A percentile compares a stretch with the other conserved stretches of the same genome.
These are phyloP conservation scores for Sugiyamaella smithiae DNA, from an alignment of 805 yeast species.

Conservation along the genomic window DNA sequence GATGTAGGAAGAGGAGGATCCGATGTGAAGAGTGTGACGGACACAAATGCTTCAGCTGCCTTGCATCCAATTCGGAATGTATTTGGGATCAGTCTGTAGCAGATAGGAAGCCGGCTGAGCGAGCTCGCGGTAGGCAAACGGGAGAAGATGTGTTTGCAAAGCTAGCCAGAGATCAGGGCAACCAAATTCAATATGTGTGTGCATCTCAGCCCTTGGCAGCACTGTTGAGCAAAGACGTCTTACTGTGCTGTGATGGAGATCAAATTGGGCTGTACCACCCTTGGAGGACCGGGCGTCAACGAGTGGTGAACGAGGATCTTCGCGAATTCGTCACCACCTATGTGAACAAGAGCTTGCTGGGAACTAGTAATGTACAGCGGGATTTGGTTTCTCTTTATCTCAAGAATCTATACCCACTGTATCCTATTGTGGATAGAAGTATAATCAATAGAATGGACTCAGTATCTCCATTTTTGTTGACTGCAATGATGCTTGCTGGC, in stretches of 20 bases:
- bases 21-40: background rate
- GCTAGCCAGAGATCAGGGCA: background rate
- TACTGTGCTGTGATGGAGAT: constrained; percentile 9
- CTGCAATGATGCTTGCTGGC: constrained; percentile 6
- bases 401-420: background rate
- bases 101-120: background rate
- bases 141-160: constrained; percentile 1
- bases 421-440: background rate
- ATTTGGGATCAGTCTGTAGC: background rate
- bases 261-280: constrained; percentile 3
- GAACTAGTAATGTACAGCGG: background rate
- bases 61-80: background rate
- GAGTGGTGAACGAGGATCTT: background rate
- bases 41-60: background rate
- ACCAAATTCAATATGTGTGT: constrained; percentile 4
- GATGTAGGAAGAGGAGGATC: constrained; percentile 2
- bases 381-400: background rate
- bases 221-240: constrained; percentile 1
- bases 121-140: background rate
- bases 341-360: background rate
- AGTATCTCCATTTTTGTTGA: background rate
- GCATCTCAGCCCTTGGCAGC: constrained; percentile 8
- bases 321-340: background rate
- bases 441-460: background rate
- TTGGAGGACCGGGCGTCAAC: constrained; percentile 5